Conservation (phyloP, 2,329 filamentous ascomycete species). For the Microascus cirrosus region DNA sequence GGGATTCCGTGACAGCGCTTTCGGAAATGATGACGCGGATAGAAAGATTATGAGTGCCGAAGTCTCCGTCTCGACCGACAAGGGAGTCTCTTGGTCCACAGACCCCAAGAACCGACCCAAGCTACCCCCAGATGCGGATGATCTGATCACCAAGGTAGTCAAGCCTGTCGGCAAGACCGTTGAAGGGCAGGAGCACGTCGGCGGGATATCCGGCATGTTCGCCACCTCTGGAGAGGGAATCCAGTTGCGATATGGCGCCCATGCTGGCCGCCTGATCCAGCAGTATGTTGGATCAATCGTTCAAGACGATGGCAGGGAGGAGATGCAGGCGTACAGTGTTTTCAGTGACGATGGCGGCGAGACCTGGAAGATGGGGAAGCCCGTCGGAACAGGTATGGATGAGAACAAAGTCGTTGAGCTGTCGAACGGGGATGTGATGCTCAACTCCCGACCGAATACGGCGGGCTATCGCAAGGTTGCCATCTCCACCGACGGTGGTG, state of each 20-base stretch:
- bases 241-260: neutral
- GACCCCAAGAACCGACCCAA: neutral
- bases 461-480: neutral
- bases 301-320: neutral
- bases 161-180: neutral
- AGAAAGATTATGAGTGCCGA: neutral
- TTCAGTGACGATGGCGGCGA: neutral
- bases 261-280: conserved; percentile 1
- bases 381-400: neutral
- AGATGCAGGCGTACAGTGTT: conserved; percentile 1
- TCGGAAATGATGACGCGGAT: neutral
- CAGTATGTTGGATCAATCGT: neutral
- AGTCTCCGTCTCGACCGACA: neutral
- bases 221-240: conserved; percentile 1
- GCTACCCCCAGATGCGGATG: neutral
- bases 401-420: conserved; percentile 4
- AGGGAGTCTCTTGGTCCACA: neutral
- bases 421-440: conserved; percentile 2
- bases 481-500: neutral
- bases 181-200: neutral
- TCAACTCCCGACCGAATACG: neutral
- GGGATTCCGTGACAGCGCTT: neutral
- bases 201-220: neutral
- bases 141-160: neutral
- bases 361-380: neutral